Percentiles rank a stretch among this genome's conserved stretches.
These are phyloP conservation scores for Pseudophaeomoniella oleicola DNA, from an alignment of 2,329 filamentous ascomycete species.

Conservation along the genomic window DNA sequence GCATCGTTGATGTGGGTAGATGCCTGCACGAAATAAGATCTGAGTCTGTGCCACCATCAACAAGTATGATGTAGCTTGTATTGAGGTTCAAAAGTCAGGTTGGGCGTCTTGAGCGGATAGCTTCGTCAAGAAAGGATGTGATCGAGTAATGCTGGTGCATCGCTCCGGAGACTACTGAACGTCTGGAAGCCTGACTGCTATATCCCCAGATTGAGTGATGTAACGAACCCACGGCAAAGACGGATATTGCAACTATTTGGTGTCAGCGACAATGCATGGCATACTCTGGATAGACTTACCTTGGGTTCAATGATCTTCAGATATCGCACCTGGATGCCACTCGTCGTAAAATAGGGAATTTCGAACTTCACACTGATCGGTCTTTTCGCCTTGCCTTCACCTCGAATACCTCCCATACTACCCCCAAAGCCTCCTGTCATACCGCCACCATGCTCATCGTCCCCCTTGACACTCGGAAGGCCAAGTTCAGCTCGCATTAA, in stretches of 20 bases:
- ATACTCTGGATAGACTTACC: constrained; percentile 40
- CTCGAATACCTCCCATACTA: constrained; percentile 83
- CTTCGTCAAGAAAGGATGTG: too few species aligned
- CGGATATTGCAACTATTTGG: constrained; percentile 76
- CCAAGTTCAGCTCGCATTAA: constrained; percentile 95
- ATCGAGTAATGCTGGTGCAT: too few species aligned
- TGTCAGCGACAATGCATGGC: constrained; percentile 4
- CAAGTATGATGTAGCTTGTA: too few species aligned
- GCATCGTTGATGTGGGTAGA: too few species aligned
- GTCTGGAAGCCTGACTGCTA: constrained; percentile 88
- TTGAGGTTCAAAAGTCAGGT: too few species aligned
- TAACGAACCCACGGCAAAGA: constrained; percentile 96
- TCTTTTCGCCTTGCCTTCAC: constrained; percentile 71
- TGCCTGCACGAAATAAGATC: too few species aligned
- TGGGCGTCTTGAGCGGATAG: too few species aligned
- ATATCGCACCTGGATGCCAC: constrained; percentile 94
- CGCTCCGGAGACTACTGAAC: constrained; percentile 62
- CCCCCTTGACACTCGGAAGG: constrained; percentile 81
- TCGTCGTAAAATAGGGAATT: constrained; percentile 99
- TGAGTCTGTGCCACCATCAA: too few species aligned
- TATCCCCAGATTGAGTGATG: constrained; percentile 95
- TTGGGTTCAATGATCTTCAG: constrained; percentile 99
- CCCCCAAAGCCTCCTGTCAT: constrained; percentile 97
- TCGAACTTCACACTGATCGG: constrained; percentile 99
- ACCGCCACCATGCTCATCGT: constrained; percentile 87